These are phyloP conservation scores for Coelastrella sp. DNA, from an alignment of 139 green algal genomes.

Conservation along the genomic window DNA sequence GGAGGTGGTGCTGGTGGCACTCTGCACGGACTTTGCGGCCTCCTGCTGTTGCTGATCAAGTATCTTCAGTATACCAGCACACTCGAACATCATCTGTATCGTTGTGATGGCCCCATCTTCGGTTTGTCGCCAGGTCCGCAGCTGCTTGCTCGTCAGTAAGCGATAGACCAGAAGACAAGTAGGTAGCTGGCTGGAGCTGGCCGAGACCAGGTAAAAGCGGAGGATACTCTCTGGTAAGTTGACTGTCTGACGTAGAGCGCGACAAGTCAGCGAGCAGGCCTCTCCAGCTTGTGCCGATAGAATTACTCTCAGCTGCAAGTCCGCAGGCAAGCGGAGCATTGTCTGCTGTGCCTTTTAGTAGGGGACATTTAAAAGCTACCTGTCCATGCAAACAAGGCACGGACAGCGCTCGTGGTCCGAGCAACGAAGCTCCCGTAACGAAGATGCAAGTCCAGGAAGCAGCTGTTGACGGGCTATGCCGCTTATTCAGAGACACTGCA, in stretches of 20 bases:
- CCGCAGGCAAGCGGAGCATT: conserved; percentile 3
- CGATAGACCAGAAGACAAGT: not conserved
- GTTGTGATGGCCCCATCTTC: not conserved
- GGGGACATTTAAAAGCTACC: too few species aligned
- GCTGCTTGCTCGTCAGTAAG: not conserved
- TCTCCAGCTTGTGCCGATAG: not conserved
- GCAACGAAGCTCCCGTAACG: not conserved
- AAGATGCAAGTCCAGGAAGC: too few species aligned
- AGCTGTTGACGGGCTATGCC: too few species aligned
- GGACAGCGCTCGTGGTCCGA: not conserved
- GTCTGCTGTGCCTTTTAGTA: too few species aligned
- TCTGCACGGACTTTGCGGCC: not conserved
- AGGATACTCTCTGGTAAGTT: not conserved
- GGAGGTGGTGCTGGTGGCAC: not conserved
- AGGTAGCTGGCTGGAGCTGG: not conserved
- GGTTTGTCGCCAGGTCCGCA: not conserved
- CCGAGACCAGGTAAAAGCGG: not conserved
- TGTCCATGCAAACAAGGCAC: not conserved
- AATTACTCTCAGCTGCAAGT: conserved; percentile 22
- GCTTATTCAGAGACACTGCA: too few species aligned
- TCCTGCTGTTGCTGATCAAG: conserved; percentile 7
- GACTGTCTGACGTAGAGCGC: not conserved
- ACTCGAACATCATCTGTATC: conserved; percentile 13
- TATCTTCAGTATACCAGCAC: not conserved
- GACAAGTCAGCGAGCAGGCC: not conserved